These are phyloP conservation scores for Solanum hybrid DNA, from an alignment of 305 asterid species.

Conservation along the genomic window DNA sequence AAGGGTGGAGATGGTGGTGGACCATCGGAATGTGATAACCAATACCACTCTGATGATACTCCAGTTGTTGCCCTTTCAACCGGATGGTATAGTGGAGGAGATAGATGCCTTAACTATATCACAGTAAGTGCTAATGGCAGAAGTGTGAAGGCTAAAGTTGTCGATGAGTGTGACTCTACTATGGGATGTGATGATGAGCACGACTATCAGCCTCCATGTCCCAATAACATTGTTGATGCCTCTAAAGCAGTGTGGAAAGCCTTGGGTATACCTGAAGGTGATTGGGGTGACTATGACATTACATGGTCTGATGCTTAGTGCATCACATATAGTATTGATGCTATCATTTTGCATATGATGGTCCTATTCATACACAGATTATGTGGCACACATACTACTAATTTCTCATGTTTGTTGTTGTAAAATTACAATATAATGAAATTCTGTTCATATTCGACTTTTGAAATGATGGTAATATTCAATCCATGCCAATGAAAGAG, in stretches of 20 bases:
- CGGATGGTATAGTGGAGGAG: no score
- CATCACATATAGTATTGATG: no score
- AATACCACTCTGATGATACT: no score
- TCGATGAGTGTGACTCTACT: constrained; percentile 37
- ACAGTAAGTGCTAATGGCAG: no score
- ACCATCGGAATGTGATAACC: no score
- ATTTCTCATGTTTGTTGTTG: neutral
- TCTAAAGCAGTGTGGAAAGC: no score
- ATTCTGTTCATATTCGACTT: neutral
- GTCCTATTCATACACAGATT: neutral
- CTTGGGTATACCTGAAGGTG: no score
- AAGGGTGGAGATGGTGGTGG: no score
- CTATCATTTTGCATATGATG: neutral
- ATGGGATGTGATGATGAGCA: constrained; percentile 30
- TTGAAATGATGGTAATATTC: neutral
- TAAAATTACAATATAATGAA: neutral
- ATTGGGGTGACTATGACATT: no score
- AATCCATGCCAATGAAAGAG: neutral
- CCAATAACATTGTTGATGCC: constrained; percentile 33
- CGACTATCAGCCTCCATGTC: constrained; percentile 33
- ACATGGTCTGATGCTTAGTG: no score
- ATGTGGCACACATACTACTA: neutral
- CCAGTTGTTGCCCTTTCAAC: no score
- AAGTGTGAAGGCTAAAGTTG: neutral
- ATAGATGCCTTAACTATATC: no score